Evolutionary conservation across 305 asterid species (phyloP).

Genomic region (Fraxinus dipetala): DNA sequence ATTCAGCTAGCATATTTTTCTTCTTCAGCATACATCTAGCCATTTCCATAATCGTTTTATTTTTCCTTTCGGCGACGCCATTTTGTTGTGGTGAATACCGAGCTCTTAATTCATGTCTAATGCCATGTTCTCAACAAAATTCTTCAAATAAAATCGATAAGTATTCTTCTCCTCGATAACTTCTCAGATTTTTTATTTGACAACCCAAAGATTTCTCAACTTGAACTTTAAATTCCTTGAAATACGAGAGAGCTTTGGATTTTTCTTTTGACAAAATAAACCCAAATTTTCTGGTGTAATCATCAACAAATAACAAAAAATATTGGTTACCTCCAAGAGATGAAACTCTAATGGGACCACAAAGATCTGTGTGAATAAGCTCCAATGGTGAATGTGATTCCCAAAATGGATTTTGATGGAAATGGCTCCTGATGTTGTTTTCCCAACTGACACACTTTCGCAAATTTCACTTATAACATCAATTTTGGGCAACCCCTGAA

Average conservation of each 20-base stretch:
- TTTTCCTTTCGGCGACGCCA: background rate
- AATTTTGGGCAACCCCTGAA: background rate
- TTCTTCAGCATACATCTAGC: conserved; percentile 1
- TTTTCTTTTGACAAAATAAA: conserved; percentile 10
- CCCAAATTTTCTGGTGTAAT: background rate
- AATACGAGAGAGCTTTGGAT: background rate
- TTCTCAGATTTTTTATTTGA: background rate
- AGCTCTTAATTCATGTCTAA: conserved; percentile 6
- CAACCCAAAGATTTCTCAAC: background rate
- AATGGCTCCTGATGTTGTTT: background rate
- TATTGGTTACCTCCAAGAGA: background rate
- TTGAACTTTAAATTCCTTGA: background rate
- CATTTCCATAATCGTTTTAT: background rate
- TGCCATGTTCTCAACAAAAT: background rate
- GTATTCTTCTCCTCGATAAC: background rate
- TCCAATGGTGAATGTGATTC: background rate
- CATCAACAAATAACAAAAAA: conserved; percentile 10
- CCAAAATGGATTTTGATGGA: conserved; percentile 4
- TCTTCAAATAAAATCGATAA: background rate
- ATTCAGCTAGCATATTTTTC: background rate
- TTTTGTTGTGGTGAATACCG: conserved; percentile 15
- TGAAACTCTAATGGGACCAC: background rate
- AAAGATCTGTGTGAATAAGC: conserved; percentile 7
- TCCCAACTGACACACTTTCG: background rate
- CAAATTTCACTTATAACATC: background rate